Evolutionary conservation across 2,329 filamentous ascomycete genomes (phyloP), one percentile per base, ranked within the genome.

Genomic region (Scolecobasidium constrictum): DNA sequence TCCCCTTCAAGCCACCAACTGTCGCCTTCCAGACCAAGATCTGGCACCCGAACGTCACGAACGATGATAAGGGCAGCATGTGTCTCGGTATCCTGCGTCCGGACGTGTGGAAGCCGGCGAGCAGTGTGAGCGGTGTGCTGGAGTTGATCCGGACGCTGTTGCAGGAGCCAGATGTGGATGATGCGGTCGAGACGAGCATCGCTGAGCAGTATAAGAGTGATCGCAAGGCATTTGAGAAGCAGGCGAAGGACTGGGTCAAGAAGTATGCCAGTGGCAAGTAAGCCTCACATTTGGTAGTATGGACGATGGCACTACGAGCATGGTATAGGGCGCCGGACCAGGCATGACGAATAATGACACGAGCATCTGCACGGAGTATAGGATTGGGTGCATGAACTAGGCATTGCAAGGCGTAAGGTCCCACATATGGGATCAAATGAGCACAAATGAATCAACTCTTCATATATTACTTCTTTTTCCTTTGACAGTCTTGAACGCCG

Each of bases 31-130:
- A 71, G 50, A 94, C 87, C 40, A 90, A 88, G 65, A 84, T 94
- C 70, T 95, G 94, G 74, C 88, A 95, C 68, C 87, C 88, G 35
- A 95, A 95, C 66, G 77, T 95, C 46, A 86, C 82, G 57, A 92
- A 94, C 72, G 87, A 94, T 62, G 74, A 76, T 57, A 76, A 78
- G 51, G 88, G 88, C 48, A 81, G 74, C 64, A 85, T 95, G 77
- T 95, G 88, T 65, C 72, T 95, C 35, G 79, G 77, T 47, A 75
- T 88, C 62, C 77, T 95, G 52, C 86, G 88, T 59, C 63, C 81
- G 21, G 86, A 94, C 55, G 81, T 86, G 64, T 95, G 88, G 88
- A 95, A 94, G 72, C 88, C 88, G 15, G 81, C 81, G 47, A 84
- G 81, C 55, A 83, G 81, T 66, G 74, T 94, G 50, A 64, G 66